Evolutionary conservation across 495 filamentous ascomycete genomes (phyloP), one percentile per base, ranked within the genome.

Genomic region (Apiosordaria backusii): DNA sequence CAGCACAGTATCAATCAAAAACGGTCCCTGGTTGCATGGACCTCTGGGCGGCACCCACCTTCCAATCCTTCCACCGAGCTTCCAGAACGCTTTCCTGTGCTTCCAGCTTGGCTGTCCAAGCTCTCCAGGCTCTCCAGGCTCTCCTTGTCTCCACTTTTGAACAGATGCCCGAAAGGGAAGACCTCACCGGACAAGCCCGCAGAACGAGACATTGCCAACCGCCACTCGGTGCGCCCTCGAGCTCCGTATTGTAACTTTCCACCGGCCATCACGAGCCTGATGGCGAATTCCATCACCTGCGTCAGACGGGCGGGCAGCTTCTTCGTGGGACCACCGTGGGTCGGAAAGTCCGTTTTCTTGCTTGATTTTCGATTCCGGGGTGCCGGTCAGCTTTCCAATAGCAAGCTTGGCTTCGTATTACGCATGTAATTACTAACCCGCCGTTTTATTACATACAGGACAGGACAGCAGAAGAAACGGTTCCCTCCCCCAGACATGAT

Each of bases 41-140:
- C 52, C 52, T 7, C 22, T 53, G 16, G 4, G 15, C 50, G 19
- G n/a, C 19, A 21, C n/a, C 19, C n/a, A 19, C n/a, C 52, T 55
- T 55, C 52, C 52, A 55, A 21, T 55, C 52, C 52, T 55, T 55
- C 52, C 52, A 55, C 52, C 52, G 22, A 23, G 52, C 52, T 55
- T 55, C 52, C 52, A 55, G 52, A 55, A 55, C 4, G 7, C 0
- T 2, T 45, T 45, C 16, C 16, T 45, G 35, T 45, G 35, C 35
- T 45, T 45, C 35, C 35, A 45, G 35, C 35, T 45, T 45, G 35
- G 35, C 35, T 13, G 35, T 45, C 35, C 35, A 45, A 45, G 35
- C 35, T 45, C 35, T 45, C 35, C 35, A 15, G 35, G 35, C 35
- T 45, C 35, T 45, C 35, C 35, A 15, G 35, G 35, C 35, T 45